Base-by-base conservation (phyloP, 106 monocot species). In the Xerophyta viscosa region DNA sequence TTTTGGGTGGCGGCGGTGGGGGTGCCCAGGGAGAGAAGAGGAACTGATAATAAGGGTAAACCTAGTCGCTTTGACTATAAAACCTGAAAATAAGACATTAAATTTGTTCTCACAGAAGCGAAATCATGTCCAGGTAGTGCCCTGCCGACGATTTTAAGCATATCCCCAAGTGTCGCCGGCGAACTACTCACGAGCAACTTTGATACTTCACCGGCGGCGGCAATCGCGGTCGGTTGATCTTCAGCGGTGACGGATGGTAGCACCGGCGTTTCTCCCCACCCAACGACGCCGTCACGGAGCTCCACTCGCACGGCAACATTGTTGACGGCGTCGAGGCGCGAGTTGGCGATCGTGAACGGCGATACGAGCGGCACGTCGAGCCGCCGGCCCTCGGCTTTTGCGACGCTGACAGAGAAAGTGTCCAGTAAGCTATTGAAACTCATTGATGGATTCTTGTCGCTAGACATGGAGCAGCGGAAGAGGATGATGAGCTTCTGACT, bases 181-280 rank as follows among this genome's bases (percentile, higher is more conserved):
- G 50, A 57, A 10, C 66, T 73, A 8, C 33, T 41, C 4, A 77
- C 63, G 29, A 81, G 69, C 6, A 67, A 46, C 7, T 11, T 37
- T 24, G 73, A 81, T 15, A 67, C 72, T 3, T 47, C 42, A 0
- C 50, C 45, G 20, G 67, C 77, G 0, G 60, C 64, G 9, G 52
- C 57, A 15, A 87, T 69, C 8, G 73, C 85, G 2, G 20, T 9
- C 9, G 63, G 56, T 67, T 84, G 84, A 49, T 84, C 84, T 75
- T 84, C 84, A 18, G 72, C 71, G 18, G 85, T 85, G 41, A 85
- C 76, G 27, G 80, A 83, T 13, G 88, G 87, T 24, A 94, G 74
- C 41, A 94, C 77, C 25, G 88, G 83, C 2, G 75, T 74, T 76
- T 94, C 93, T 3, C 93, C 93, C 93, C 93, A 94, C 11, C 93